These are phyloP conservation scores for Hyaloperonospora arabidopsidis DNA, from an alignment of 352 stramenopile genomes.

Conservation along the genomic window DNA sequence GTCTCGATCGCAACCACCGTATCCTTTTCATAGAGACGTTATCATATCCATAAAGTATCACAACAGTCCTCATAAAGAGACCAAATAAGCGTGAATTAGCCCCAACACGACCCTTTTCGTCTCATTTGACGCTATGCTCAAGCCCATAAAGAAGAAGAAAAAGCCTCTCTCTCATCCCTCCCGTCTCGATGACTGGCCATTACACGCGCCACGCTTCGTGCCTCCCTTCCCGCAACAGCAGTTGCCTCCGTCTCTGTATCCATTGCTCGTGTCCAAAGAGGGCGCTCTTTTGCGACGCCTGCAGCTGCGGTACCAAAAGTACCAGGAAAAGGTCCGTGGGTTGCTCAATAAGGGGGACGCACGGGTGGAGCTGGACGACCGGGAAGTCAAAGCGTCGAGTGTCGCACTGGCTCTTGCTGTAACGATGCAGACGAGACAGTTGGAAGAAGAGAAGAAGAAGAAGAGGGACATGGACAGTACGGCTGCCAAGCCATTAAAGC, in stretches of 20 bases:
- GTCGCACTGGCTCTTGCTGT: conserved; percentile 53
- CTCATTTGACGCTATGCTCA: conserved; percentile 21
- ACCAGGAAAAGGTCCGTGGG: conserved; percentile 55
- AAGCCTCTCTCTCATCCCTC: conserved; percentile 14
- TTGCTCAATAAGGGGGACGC: conserved; percentile 49
- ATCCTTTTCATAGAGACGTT: no score
- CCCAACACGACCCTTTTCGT: no score
- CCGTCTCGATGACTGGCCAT: conserved; percentile 25
- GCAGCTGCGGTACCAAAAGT: conserved; percentile 66
- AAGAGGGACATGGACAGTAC: conserved; percentile 2
- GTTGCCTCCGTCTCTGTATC: conserved; percentile 21
- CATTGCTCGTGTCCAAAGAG: conserved; percentile 34
- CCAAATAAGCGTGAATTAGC: no score
- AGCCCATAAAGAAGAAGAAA: conserved; percentile 41
- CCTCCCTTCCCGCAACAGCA: conserved; percentile 9
- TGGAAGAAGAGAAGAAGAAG: conserved; percentile 15
- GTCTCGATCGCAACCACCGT: no score
- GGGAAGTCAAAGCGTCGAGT: conserved; percentile 42
- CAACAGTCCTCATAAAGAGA: no score
- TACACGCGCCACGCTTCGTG: background rate
- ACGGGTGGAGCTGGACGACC: background rate
- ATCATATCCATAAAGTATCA: no score
- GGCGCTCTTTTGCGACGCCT: conserved; percentile 41
- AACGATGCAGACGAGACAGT: conserved; percentile 11
- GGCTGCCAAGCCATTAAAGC: no score